A percentile compares a stretch with the other conserved stretches of the same genome.
Evolutionary conservation across 352 stramenopile genomes (phyloP).

Genomic region (Globisporangium radiosum): DNA sequence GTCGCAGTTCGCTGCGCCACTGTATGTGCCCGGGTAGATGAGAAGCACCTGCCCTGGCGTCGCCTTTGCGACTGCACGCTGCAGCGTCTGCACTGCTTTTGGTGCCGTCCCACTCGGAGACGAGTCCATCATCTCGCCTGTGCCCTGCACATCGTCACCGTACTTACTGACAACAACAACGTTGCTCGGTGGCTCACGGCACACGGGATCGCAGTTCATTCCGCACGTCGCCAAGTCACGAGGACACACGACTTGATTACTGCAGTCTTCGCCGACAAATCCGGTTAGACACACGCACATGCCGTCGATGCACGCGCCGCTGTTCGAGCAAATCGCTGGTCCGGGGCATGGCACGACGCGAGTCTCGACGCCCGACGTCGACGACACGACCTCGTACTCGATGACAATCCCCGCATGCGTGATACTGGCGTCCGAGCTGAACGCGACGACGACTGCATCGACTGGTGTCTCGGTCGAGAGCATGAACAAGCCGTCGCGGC

Average conservation of each 20-base stretch:
- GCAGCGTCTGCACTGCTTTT: constrained; percentile 44
- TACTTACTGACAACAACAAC: constrained; percentile 44
- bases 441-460: constrained; percentile 27
- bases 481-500: constrained; percentile 30
- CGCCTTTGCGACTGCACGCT: constrained; percentile 30
- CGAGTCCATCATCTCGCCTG: constrained; percentile 45
- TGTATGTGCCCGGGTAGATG: constrained; percentile 42
- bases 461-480: constrained; percentile 23
- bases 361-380: not conserved
- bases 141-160: constrained; percentile 46
- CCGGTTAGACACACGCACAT: constrained; percentile 45
- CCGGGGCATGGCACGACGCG: constrained; percentile 31
- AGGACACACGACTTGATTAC: constrained; percentile 45
- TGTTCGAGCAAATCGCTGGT: constrained; percentile 30
- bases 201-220: constrained; percentile 34
- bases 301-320: constrained; percentile 38
- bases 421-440: constrained; percentile 37
- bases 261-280: constrained; percentile 57
- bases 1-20: constrained; percentile 29
- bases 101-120: constrained; percentile 33
- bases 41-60: constrained; percentile 29
- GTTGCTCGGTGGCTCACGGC: constrained; percentile 17
- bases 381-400: constrained; percentile 27
- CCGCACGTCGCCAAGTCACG: constrained; percentile 24
- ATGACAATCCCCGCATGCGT: constrained; percentile 35